Conservation (phyloP, 108 stramenopile species). For the Cyclotella atomus region DNA sequence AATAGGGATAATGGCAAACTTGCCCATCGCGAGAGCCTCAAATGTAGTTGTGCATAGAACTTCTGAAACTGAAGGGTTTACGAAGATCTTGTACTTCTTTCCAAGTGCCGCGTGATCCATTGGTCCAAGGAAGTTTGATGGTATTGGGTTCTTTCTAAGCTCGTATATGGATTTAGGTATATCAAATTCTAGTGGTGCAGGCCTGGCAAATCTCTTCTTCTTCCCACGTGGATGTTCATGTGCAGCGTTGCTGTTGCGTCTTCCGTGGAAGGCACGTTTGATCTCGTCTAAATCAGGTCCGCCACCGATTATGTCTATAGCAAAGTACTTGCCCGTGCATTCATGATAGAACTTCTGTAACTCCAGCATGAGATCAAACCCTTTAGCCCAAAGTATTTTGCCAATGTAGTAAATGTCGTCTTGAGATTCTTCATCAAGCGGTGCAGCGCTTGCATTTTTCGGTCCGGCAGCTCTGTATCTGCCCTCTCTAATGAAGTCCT, state of each 20-base stretch:
- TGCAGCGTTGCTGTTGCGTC: constrained; percentile 28
- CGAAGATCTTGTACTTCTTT: constrained; percentile 72
- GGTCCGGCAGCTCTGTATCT: constrained; percentile 20
- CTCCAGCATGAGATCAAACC: constrained; percentile 76
- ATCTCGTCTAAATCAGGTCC: constrained; percentile 82
- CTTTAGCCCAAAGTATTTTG: constrained; percentile 88
- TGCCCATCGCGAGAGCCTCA: constrained; percentile 79
- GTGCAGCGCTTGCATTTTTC: not conserved
- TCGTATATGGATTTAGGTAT: constrained; percentile 67
- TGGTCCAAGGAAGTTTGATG: constrained; percentile 74
- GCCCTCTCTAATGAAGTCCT: constrained; percentile 57
- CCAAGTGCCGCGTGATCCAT: constrained; percentile 74
- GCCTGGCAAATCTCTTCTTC: no score
- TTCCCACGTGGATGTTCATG: no score
- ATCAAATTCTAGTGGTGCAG: constrained; percentile 47
- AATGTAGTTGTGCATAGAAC: constrained; percentile 88
- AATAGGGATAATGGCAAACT: constrained; percentile 75
- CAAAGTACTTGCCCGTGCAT: constrained; percentile 68
- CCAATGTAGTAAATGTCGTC: constrained; percentile 83
- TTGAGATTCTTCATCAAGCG: constrained; percentile 31
- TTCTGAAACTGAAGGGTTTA: constrained; percentile 86
- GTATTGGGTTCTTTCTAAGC: constrained; percentile 66
- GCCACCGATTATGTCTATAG: constrained; percentile 80
- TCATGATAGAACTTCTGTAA: constrained; percentile 73
- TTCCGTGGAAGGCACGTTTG: constrained; percentile 70